Base-by-base conservation (phyloP, 2,329 filamentous ascomycete genomes). In the Dothideomycetes sp. region DNA sequence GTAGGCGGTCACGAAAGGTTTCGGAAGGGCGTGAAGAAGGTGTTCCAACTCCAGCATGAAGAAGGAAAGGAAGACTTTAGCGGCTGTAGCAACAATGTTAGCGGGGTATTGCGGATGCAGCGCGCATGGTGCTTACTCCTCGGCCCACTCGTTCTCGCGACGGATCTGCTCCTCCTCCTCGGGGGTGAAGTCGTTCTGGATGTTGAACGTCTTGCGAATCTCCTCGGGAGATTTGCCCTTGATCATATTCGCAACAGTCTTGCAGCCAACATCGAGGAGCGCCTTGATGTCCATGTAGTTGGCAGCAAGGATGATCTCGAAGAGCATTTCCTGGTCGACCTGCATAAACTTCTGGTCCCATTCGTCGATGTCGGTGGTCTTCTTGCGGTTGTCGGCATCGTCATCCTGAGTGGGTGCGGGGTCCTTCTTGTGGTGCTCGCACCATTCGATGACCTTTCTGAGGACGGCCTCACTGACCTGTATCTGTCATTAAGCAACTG, bases 341-440 rank as follows among this genome's bases (percentile, higher is more conserved):
- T 96, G 89, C 91, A 98, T 96, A 65, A 96, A 98, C 68, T 98
- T 98, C 65, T 96, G 89, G 54, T 98, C 91, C 91, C 91, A 98
- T 66, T 98, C 91, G 44, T 96, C 91, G 50, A 98, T 98, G 54
- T 98, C 91, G 34, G 91, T 96, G 2, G 88, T 94, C 77, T 94
- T 95, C 74, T 95, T 95, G 53, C 91, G 85, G 37, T 81, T 87
- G 55, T 96, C 89, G 46, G 83, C 82, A 54, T 98, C 87, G 45
- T 94, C 91, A 47, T 96, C 89, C 54, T 79, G 77, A 39, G 80
- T 72, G 47, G 79, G 75, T n/a, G 79, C 72, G 30, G 91, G 86
- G 57, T 98, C 91, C 61, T 79, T 78, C 63, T 84, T 84, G 75
- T 98, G 91, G 61, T 95, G 86, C 49, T 84, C 78, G 69, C 91